phyloP scores from a whole-genome alignment of 2,329 filamentous ascomycete genomes.

The Graphilbum sp. region DNA sequence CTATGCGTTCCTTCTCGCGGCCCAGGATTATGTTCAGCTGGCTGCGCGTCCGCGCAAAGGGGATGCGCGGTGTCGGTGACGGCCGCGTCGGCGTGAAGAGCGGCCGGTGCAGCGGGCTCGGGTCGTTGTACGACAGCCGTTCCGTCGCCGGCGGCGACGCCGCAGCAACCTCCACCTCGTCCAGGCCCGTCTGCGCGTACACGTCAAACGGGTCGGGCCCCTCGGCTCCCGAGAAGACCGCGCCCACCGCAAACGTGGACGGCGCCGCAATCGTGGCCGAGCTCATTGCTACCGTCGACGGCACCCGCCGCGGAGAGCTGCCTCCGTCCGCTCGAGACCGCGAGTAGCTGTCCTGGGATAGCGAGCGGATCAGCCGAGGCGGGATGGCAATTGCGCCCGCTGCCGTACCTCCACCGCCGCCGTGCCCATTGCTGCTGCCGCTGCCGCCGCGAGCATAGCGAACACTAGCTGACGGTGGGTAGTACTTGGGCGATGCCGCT shows the following conservation, averaged over 20 bases:
- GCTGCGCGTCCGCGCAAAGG: conserved; percentile 41
- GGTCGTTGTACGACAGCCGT: conserved; percentile 10
- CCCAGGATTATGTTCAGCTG: conserved; percentile 42
- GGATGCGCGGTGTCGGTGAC: conserved; percentile 25
- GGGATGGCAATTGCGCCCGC: not conserved
- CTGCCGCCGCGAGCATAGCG: not conserved
- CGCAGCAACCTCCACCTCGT: not conserved
- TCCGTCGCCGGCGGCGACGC: not conserved
- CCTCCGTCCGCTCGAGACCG: not conserved
- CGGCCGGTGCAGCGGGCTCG: conserved; percentile 15
- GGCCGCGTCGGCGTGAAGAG: conserved; percentile 33
- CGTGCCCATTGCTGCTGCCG: not conserved
- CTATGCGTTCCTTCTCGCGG: conserved; percentile 30
- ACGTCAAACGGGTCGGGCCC: conserved; percentile 6
- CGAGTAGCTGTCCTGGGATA: conserved; percentile 8
- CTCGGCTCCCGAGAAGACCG: conserved; percentile 5
- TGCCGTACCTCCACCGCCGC: not conserved
- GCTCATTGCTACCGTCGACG: not conserved
- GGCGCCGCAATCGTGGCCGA: conserved; percentile 2
- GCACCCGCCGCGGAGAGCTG: not conserved
- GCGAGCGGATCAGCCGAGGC: conserved; percentile 3
- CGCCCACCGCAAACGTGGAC: conserved; percentile 4
- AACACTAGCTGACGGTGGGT: not conserved
- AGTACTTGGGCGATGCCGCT: not conserved
- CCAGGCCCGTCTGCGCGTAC: conserved; percentile 4